Conservation (phyloP, 768 basidiomycete species). For the Termitomyces sp. region DNA sequence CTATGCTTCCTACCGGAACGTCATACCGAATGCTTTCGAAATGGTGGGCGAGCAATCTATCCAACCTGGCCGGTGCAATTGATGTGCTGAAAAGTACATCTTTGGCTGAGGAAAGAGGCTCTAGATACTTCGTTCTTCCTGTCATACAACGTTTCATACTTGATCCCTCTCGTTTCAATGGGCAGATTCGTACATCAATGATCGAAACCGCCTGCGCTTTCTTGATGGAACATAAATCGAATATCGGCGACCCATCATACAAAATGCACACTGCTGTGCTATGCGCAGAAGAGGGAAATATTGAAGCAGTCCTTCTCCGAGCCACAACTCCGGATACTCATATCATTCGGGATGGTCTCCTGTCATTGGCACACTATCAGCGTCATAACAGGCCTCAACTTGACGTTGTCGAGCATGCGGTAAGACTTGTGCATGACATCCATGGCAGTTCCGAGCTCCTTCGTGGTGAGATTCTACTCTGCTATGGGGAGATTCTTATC, state of each 20-base stretch:
- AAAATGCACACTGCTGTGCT: slow-evolving; percentile 5
- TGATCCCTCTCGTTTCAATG: slow-evolving; percentile 11
- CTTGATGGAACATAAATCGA: slow-evolving; percentile 13
- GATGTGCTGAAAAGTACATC: slow-evolving; percentile 6
- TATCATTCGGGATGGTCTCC: slow-evolving; percentile 18
- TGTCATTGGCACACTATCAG: slow-evolving; percentile 20
- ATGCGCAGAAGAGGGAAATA: slow-evolving; percentile 16
- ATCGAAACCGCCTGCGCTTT: slow-evolving; percentile 15
- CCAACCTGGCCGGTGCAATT: slow-evolving; percentile 8
- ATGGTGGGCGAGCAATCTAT: slow-evolving; percentile 12
- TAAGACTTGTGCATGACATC: neutral
- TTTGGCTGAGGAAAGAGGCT: slow-evolving; percentile 3
- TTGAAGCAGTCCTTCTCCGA: slow-evolving; percentile 18
- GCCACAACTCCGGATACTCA: neutral
- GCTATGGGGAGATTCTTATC: slow-evolving; percentile 1
- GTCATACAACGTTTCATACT: slow-evolving; percentile 22
- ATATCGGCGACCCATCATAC: slow-evolving; percentile 15
- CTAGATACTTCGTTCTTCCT: slow-evolving; percentile 19
- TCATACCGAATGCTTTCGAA: slow-evolving; percentile 7
- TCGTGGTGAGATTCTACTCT: neutral
- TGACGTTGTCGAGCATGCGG: slow-evolving; percentile 13
- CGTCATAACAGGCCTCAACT: slow-evolving; percentile 15
- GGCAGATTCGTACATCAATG: slow-evolving; percentile 8
- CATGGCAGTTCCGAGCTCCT: neutral
- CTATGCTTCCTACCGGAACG: slow-evolving; percentile 26